Evolutionary conservation across 148 eudicot species (phyloP), one percentile per base, ranked within the genome.

Genomic region (Silene latifolia): DNA sequence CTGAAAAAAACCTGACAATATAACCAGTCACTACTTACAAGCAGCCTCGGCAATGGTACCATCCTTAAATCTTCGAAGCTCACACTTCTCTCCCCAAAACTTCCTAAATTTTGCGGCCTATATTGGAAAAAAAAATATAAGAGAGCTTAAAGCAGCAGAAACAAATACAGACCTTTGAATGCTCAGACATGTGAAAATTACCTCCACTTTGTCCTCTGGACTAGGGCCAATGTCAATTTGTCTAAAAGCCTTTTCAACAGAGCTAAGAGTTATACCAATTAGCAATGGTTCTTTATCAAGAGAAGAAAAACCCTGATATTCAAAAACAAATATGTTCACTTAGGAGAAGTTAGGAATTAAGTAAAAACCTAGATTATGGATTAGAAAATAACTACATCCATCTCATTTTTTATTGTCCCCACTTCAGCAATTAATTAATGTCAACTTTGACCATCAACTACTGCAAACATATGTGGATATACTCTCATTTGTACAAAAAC

Each of bases 51-150:
- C 93, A 77, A 93, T 93, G 86, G 80, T 88, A 72, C 93, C 91
- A 88, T 92, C 96, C 77, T 82, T 87, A 80, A 92, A 89, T 76
- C 84, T 84, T 32, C 97, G 84, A 48, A 89, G 86, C 62, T 93
- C 93, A 10, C 97, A 83, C 80, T 87, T 92, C 3, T 87, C 90
- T 56, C 98, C 99, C 99, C 99, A 95, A 81, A 95, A 95, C 81
- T 88, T 89, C 57, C 91, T 85, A 73, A 86, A 95, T 60, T 77
- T 88, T 53, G 79, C 51, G 84, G 86, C 94, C 97, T 95, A 74
- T 21, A 76, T 32, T 20, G 18, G 29, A 27, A 64, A 64, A 63
- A 48, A 6, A 29, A 8, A 77, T 78, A 71, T 81, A 48, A 64
- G 73, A 65, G 20, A 13, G 13, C n/a, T 20, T 56, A 19, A 60